Evolutionary conservation across 2,329 filamentous ascomycete species (phyloP).

Genomic region (Hypoxylon sp.): DNA sequence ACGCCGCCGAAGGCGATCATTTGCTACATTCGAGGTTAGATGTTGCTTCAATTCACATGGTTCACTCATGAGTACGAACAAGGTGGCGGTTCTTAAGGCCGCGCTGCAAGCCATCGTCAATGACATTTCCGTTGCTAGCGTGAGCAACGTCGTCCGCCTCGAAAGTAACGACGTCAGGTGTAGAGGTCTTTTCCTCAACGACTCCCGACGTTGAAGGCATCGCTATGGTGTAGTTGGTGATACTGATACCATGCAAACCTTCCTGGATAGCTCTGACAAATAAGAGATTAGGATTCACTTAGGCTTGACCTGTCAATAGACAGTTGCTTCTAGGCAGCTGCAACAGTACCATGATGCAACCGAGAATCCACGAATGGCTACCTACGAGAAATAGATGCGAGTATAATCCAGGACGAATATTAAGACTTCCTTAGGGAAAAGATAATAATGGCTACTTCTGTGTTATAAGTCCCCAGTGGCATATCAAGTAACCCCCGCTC

Average conservation of each 20-base stretch:
- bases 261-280: not conserved
- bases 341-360: not conserved
- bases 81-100: constrained; percentile 49
- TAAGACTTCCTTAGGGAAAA: not conserved
- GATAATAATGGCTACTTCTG: not conserved
- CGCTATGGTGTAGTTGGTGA: constrained; percentile 4
- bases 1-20: constrained; percentile 51
- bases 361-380: not conserved
- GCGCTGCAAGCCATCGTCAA: constrained; percentile 48
- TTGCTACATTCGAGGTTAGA: constrained; percentile 37
- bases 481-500: not conserved
- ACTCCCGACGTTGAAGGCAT: constrained; percentile 3
- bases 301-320: not conserved
- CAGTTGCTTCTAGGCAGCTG: not conserved
- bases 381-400: not conserved
- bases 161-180: constrained; percentile 20
- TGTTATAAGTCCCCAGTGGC: not conserved
- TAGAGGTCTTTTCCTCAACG: constrained; percentile 26
- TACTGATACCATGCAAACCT: not conserved
- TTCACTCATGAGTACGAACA: constrained; percentile 26
- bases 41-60: not conserved
- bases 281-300: not conserved
- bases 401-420: not conserved
- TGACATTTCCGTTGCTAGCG: constrained; percentile 46
- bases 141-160: constrained; percentile 21